These are phyloP conservation scores for Leptodontidium sp. DNA, from an alignment of 2,329 filamentous ascomycete genomes.

Conservation along the genomic window DNA sequence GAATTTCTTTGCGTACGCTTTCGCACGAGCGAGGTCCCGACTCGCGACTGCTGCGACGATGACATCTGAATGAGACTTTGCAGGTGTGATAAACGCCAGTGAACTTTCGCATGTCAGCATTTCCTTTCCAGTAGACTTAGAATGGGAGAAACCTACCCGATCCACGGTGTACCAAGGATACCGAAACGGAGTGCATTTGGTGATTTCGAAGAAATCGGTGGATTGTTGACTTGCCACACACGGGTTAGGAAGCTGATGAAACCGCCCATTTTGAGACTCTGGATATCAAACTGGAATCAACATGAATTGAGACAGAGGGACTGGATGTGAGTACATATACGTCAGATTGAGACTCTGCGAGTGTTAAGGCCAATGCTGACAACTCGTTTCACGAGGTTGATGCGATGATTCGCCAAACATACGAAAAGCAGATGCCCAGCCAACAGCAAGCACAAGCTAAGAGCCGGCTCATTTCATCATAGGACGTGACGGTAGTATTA, in stretches of 20 bases:
- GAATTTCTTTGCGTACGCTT: slow-evolving; percentile 47
- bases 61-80: slow-evolving; percentile 61
- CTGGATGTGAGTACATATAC: no score
- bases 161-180: slow-evolving; percentile 48
- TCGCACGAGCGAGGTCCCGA: slow-evolving; percentile 55
- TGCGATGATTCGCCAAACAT: not conserved
- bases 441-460: not conserved
- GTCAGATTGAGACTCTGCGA: no score
- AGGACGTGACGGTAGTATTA: no score
- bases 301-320: no score
- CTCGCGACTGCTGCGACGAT: slow-evolving; percentile 61
- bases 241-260: not conserved
- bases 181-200: slow-evolving; percentile 46
- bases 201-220: slow-evolving; percentile 28
- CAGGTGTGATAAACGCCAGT: slow-evolving; percentile 56
- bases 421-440: not conserved
- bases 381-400: not conserved
- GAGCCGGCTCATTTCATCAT: no score
- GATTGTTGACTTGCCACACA: slow-evolving; percentile 6
- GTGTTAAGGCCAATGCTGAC: not conserved
- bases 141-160: slow-evolving; percentile 42
- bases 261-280: not conserved
- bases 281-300: no score
- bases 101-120: slow-evolving; percentile 44
- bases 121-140: not conserved